These are phyloP conservation scores for Lepidium aucheri DNA, from an alignment of 345 rosid species.

Conservation along the genomic window DNA sequence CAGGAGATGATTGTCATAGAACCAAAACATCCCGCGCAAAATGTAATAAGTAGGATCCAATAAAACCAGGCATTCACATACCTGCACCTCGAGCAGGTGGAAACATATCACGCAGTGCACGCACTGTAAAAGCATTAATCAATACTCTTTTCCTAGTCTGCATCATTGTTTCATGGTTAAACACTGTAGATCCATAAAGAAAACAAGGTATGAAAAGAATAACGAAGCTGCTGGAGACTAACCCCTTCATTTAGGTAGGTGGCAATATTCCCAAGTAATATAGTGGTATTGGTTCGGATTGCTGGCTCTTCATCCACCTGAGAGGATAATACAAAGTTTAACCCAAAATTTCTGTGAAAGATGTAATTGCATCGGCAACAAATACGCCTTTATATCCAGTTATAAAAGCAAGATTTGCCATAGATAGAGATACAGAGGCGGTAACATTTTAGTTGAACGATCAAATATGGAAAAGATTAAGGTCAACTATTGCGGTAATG, in stretches of 20 bases:
- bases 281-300: slow-evolving; percentile 95
- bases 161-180: slow-evolving; percentile 22
- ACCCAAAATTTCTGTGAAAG: neutral
- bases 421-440: neutral
- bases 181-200: neutral
- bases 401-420: neutral
- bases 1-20: neutral
- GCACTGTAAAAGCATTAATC: slow-evolving; percentile 97
- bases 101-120: slow-evolving; percentile 93
- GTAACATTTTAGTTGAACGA: neutral
- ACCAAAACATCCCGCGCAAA: neutral
- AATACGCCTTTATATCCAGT: neutral
- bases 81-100: slow-evolving; percentile 99
- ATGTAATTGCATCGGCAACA: neutral
- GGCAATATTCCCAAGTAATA: slow-evolving; percentile 94
- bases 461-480: neutral
- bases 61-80: slow-evolving; percentile 23
- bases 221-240: slow-evolving; percentile 20
- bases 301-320: slow-evolving; percentile 99
- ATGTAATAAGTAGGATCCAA: neutral
- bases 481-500: neutral
- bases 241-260: slow-evolving; percentile 91
- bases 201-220: neutral
- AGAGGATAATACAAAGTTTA: slow-evolving; percentile 17
- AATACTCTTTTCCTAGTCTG: slow-evolving; percentile 95